These are phyloP conservation scores for Agrostemma githago DNA, from an alignment of 148 eudicot species.

Conservation along the genomic window DNA sequence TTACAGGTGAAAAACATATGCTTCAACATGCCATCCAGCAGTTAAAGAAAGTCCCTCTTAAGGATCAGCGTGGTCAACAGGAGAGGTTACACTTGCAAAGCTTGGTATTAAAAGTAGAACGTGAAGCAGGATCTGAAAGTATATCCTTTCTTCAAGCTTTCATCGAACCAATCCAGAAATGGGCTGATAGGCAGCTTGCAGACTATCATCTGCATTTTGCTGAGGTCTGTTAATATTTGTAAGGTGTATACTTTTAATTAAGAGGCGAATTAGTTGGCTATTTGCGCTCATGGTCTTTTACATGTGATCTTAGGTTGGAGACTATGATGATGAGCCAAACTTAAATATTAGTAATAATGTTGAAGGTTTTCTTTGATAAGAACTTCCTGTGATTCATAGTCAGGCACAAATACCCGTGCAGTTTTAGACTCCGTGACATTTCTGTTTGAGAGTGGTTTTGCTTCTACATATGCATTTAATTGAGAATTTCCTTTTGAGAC, in stretches of 20 bases:
- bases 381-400: conserved; percentile 1
- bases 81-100: conserved; percentile 84
- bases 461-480: conserved; percentile 8
- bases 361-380: background rate
- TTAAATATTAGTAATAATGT: background rate
- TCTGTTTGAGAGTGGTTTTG: conserved; percentile 2
- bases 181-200: conserved; percentile 88
- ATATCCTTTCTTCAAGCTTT: conserved; percentile 80
- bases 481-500: background rate
- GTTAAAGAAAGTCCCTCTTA: conserved; percentile 73
- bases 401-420: background rate
- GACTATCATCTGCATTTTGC: conserved; percentile 81
- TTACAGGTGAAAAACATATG: conserved; percentile 77
- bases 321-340: background rate
- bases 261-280: conserved; percentile 10
- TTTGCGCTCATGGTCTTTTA: background rate
- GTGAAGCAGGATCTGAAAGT: conserved; percentile 54
- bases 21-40: conserved; percentile 80
- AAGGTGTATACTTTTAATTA: conserved; percentile 12
- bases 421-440: background rate
- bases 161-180: conserved; percentile 71
- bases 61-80: conserved; percentile 95
- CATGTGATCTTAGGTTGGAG: conserved; percentile 1
- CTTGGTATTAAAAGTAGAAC: conserved; percentile 67
- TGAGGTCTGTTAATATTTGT: conserved; percentile 49